These are phyloP conservation scores for Aspergillus bombycis DNA, from an alignment of 2,329 filamentous ascomycete species.

Conservation along the genomic window DNA sequence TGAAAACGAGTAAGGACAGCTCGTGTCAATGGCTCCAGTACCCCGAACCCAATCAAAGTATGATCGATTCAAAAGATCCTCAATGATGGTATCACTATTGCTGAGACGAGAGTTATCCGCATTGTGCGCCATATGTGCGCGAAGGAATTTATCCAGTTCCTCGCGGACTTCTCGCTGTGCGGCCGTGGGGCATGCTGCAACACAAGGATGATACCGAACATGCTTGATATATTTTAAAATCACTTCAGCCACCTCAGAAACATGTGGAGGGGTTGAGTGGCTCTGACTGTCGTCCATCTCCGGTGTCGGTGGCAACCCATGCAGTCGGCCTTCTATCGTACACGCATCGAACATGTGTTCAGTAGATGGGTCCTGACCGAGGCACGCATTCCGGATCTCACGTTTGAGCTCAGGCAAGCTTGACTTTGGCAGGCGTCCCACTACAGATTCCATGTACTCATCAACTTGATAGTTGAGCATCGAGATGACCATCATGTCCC, in stretches of 20 bases:
- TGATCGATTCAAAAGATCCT: background rate
- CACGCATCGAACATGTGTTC: no score
- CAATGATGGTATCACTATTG: background rate
- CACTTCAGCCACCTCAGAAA: no score
- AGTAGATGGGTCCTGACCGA: no score
- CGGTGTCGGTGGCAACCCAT: no score
- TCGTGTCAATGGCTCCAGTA: slow-evolving; percentile 22
- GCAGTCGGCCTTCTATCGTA: no score
- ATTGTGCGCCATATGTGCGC: slow-evolving; percentile 14
- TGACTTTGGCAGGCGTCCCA: slow-evolving; percentile 4
- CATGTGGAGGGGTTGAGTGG: no score
- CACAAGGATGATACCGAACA: no score
- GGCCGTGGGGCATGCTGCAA: no score
- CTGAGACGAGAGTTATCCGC: slow-evolving; percentile 14
- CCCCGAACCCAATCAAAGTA: slow-evolving; percentile 22
- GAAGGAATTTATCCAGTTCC: slow-evolving; percentile 15
- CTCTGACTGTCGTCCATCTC: no score
- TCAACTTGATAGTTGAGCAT: slow-evolving; percentile 32
- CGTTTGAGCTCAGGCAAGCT: background rate
- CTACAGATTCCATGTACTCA: slow-evolving; percentile 29
- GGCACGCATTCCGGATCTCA: background rate
- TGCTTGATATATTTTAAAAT: no score
- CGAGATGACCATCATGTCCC: slow-evolving; percentile 33
- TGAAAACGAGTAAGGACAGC: slow-evolving; percentile 26
- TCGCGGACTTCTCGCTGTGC: background rate